A percentile compares a stretch with the other conserved stretches of the same genome.
Evolutionary conservation across 2,329 filamentous ascomycete genomes (phyloP).

Genomic region (Emmonsiellopsis sp.): DNA sequence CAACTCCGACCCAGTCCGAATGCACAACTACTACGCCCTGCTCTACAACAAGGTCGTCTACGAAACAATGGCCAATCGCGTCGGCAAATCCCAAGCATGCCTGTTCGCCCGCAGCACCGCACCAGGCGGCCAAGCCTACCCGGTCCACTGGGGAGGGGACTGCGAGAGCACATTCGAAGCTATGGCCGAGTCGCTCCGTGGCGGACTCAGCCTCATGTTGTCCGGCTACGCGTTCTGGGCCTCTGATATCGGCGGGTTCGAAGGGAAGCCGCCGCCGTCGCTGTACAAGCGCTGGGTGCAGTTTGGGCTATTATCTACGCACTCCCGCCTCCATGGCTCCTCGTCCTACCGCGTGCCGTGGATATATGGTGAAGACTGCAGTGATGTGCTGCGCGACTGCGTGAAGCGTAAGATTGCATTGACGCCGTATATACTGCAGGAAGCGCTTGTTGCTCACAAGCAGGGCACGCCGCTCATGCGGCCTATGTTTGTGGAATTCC

Average conservation of each 20-base stretch:
- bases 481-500: slow-evolving; percentile 57
- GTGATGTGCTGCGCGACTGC: slow-evolving; percentile 43
- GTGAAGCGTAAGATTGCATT: slow-evolving; percentile 41
- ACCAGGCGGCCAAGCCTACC: slow-evolving; percentile 56
- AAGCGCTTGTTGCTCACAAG: slow-evolving; percentile 38
- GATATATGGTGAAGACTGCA: slow-evolving; percentile 53
- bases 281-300: slow-evolving; percentile 64
- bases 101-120: slow-evolving; percentile 55
- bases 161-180: slow-evolving; percentile 59
- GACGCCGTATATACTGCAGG: slow-evolving; percentile 46
- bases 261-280: slow-evolving; percentile 52
- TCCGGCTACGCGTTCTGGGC: slow-evolving; percentile 55
- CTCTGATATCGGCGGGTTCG: slow-evolving; percentile 56
- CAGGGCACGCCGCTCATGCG: slow-evolving; percentile 51
- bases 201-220: slow-evolving; percentile 50
- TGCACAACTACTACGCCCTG: slow-evolving; percentile 62
- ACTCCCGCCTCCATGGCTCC: slow-evolving; percentile 57
- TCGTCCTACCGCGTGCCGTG: slow-evolving; percentile 58
- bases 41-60: slow-evolving; percentile 57
- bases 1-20: slow-evolving; percentile 46
- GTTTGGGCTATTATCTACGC: slow-evolving; percentile 56
- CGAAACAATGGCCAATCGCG: slow-evolving; percentile 46
- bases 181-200: slow-evolving; percentile 56
- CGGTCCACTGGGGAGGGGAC: slow-evolving; percentile 57
- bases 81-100: slow-evolving; percentile 45